Evolutionary conservation across 108 stramenopile species (phyloP).

Genomic region (Conticribra weissflogii): DNA sequence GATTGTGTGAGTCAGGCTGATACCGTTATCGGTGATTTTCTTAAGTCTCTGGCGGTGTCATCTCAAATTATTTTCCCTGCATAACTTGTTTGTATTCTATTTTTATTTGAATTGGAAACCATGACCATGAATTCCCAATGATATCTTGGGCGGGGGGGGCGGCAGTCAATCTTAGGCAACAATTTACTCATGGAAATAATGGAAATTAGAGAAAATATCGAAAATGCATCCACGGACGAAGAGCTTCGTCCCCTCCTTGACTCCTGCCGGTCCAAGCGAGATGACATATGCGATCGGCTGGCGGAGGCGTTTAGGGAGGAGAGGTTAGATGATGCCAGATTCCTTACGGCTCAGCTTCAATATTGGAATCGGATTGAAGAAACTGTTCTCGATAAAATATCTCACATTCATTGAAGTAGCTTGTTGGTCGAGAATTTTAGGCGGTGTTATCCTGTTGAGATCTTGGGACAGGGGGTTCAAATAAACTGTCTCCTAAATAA

Average conservation of each 20-base stretch:
- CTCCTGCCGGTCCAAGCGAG: slow-evolving; percentile 30
- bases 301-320: slow-evolving; percentile 47
- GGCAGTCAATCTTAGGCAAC: slow-evolving; percentile 51
- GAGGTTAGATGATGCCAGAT: slow-evolving; percentile 48
- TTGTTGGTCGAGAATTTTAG: not conserved
- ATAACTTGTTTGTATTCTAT: too few relatives aligned
- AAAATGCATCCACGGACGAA: slow-evolving; percentile 42
- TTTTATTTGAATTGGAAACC: not conserved
- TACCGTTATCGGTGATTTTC: not conserved
- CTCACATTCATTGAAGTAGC: slow-evolving; percentile 7
- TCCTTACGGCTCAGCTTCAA: slow-evolving; percentile 65
- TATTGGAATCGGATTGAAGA: slow-evolving; percentile 79
- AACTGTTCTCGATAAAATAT: slow-evolving; percentile 62
- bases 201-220: slow-evolving; percentile 71
- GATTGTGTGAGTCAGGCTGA: slow-evolving; percentile 25
- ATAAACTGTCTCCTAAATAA: too few relatives aligned
- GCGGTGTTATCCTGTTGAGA: too few relatives aligned
- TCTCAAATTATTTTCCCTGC: too few relatives aligned
- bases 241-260: slow-evolving; percentile 43
- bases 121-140: not conserved
- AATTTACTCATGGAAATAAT: slow-evolving; percentile 67
- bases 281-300: slow-evolving; percentile 38
- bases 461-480: too few relatives aligned
- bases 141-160: slow-evolving; percentile 41
- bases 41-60: not conserved